These are phyloP conservation scores for Trametes cingulata DNA, from an alignment of 768 basidiomycete species.

Conservation along the genomic window DNA sequence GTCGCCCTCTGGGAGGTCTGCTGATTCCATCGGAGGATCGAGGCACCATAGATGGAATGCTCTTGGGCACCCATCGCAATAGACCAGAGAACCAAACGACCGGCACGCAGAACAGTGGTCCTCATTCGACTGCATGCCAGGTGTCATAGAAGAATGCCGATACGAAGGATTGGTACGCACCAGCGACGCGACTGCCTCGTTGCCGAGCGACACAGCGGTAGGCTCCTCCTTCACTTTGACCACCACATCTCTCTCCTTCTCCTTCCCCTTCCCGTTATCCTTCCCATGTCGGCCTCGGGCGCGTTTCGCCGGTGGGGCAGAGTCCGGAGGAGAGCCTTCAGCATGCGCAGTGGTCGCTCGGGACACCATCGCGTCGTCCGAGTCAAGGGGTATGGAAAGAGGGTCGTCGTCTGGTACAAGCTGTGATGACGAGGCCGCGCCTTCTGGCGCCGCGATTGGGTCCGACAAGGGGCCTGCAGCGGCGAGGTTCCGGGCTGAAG, in stretches of 20 bases:
- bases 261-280: slow-evolving; percentile 48
- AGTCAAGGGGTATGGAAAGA: slow-evolving; percentile 54
- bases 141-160: slow-evolving; percentile 1
- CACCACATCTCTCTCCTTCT: slow-evolving; percentile 39
- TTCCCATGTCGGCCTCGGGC: slow-evolving; percentile 10
- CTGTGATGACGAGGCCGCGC: slow-evolving; percentile 43
- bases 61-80: slow-evolving; percentile 95
- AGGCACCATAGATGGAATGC: slow-evolving; percentile 97
- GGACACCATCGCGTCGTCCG: slow-evolving; percentile 58
- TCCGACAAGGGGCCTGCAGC: slow-evolving; percentile 19
- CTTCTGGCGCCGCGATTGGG: slow-evolving; percentile 18
- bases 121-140: slow-evolving; percentile 56
- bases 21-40: slow-evolving; percentile 89
- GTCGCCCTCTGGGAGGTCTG: slow-evolving; percentile 80
- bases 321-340: slow-evolving; percentile 27
- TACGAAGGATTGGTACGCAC: slow-evolving; percentile 32
- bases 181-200: slow-evolving; percentile 36
- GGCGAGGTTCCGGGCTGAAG: slow-evolving; percentile 28
- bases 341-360: slow-evolving; percentile 53
- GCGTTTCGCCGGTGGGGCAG: slow-evolving; percentile 7
- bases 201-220: slow-evolving; percentile 36
- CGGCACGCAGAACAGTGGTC: slow-evolving; percentile 87
- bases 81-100: slow-evolving; percentile 82
- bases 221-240: slow-evolving; percentile 51
- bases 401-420: slow-evolving; percentile 56